phyloP scores from a whole-genome alignment of 2,329 filamentous ascomycete species.

The Fusarium albosuccineum region DNA sequence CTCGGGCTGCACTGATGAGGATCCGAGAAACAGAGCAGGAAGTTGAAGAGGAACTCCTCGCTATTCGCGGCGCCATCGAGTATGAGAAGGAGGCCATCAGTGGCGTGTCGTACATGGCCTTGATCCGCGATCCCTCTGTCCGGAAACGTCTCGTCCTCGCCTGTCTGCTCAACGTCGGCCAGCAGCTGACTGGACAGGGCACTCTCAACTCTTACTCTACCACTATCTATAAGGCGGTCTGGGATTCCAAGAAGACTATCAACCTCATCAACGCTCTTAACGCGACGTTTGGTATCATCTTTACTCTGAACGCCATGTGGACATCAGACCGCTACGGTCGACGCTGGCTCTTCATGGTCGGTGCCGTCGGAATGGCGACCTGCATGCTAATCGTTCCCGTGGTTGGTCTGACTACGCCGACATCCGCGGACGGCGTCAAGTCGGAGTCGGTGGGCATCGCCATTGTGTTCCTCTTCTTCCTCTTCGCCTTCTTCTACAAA shows the following conservation, averaged over 20 bases:
- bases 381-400: slow-evolving; percentile 73
- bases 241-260: slow-evolving; percentile 68
- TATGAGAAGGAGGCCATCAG: slow-evolving; percentile 78
- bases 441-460: slow-evolving; percentile 69
- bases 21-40: slow-evolving; percentile 73
- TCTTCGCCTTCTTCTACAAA: slow-evolving; percentile 76
- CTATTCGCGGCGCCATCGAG: slow-evolving; percentile 75
- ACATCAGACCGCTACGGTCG: slow-evolving; percentile 78
- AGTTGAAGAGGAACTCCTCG: slow-evolving; percentile 74
- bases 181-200: slow-evolving; percentile 78
- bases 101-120: slow-evolving; percentile 66
- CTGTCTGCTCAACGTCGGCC: slow-evolving; percentile 75
- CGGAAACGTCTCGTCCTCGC: slow-evolving; percentile 74
- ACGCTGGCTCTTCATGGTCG: slow-evolving; percentile 75
- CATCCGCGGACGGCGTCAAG: slow-evolving; percentile 63
- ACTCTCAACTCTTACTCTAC: slow-evolving; percentile 79
- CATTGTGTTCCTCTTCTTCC: slow-evolving; percentile 75
- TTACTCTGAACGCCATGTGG: slow-evolving; percentile 80
- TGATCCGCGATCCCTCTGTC: slow-evolving; percentile 77
- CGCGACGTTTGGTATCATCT: slow-evolving; percentile 77
- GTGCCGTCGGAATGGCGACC: slow-evolving; percentile 74
- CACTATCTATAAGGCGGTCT: slow-evolving; percentile 78
- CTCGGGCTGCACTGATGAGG: slow-evolving; percentile 64
- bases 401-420: slow-evolving; percentile 61
- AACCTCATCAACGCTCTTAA: slow-evolving; percentile 80